These are phyloP conservation scores for Penicillium olsonii DNA, from an alignment of 2,329 filamentous ascomycete genomes.

Conservation along the genomic window DNA sequence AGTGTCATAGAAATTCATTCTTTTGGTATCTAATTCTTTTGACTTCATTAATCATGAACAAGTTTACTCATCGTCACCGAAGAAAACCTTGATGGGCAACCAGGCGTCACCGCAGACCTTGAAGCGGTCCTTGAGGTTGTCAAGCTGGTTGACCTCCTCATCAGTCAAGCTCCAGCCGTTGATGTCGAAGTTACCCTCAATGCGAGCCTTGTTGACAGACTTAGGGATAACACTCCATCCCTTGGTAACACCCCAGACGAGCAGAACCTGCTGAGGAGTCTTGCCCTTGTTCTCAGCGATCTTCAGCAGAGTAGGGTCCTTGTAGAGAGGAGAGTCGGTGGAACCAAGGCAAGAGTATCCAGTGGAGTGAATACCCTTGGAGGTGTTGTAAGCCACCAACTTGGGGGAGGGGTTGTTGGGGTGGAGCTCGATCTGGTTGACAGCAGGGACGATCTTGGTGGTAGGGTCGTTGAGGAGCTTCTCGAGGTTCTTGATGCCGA, in stretches of 20 bases:
- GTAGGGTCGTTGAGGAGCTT: conserved; percentile 68
- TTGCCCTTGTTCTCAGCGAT: conserved; percentile 59
- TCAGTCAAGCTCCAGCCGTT: conserved; percentile 72
- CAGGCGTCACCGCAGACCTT: conserved; percentile 78
- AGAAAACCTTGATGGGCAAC: conserved; percentile 75
- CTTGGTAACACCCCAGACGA: conserved; percentile 76
- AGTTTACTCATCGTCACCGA: conserved; percentile 74
- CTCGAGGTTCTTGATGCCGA: conserved; percentile 77
- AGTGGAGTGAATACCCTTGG: conserved; percentile 57
- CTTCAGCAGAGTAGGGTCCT: conserved; percentile 53
- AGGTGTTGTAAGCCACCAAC: conserved; percentile 53
- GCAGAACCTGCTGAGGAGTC: conserved; percentile 55
- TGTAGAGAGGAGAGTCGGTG: conserved; percentile 56
- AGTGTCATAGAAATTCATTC: conserved; percentile 8
- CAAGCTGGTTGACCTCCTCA: conserved; percentile 71
- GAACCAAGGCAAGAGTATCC: conserved; percentile 60
- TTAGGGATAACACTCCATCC: conserved; percentile 86
- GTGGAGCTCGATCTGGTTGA: conserved; percentile 57
- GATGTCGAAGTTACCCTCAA: conserved; percentile 74
- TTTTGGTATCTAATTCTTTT: conserved; percentile 28
- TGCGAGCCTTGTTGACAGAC: conserved; percentile 71
- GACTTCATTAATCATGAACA: conserved; percentile 17
- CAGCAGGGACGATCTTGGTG: conserved; percentile 55
- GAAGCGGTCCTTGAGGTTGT: conserved; percentile 71
- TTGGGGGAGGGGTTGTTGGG: conserved; percentile 70